Base-by-base conservation (phyloP, 768 basidiomycete genomes). In the Grammothele lineata region DNA sequence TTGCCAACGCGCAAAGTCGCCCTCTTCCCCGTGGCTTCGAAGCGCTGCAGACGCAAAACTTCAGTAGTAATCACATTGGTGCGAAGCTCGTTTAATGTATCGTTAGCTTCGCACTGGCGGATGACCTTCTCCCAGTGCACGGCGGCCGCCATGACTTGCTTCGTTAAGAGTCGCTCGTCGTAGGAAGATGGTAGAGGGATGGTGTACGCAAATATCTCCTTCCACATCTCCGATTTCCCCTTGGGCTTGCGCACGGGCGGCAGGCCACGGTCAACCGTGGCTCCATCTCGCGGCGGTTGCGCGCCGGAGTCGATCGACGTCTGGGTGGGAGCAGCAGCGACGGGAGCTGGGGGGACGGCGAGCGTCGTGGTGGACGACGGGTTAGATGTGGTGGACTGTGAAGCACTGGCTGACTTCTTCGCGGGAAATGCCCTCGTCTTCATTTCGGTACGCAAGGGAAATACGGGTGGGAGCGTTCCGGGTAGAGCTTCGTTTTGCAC, bases 101-200 rank as follows among this genome's bases (percentile, higher is more conserved):
- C 63, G 15, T 61, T 42, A 2, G 62, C 67, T 44, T 69, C 65
- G 0, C 61, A 66, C 21, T 47, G 48, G 0, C 66, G 60, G 3
- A 68, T 50, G 0, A 55, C 17, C 47, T 54, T 62, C 50, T 71
- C 67, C 38, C 59, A 54, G 5, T 18, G 25, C 11, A 52, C 37
- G 7, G 53, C 19, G 6, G 3, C 53, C 35, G 6, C 53, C 30
- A 45, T 25, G 21, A 11, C 23, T 21, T 6, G 8, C 9, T 23
- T 17, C 12, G 24, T 11, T 4, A 33, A 4, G 11, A 45, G 17
- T 9, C 6, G 5, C 26, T 24, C 7, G 19, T 19, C 19, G 24
- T 23, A 36, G 8, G 26, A 34, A 5, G 47, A 49, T 11, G 52
- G 52, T 3, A 53, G 47, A 3, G n/a, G 6, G 25, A 53, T 27